These are phyloP conservation scores for Chaetoceros muelleri DNA, from an alignment of 108 stramenopile genomes.

Conservation along the genomic window DNA sequence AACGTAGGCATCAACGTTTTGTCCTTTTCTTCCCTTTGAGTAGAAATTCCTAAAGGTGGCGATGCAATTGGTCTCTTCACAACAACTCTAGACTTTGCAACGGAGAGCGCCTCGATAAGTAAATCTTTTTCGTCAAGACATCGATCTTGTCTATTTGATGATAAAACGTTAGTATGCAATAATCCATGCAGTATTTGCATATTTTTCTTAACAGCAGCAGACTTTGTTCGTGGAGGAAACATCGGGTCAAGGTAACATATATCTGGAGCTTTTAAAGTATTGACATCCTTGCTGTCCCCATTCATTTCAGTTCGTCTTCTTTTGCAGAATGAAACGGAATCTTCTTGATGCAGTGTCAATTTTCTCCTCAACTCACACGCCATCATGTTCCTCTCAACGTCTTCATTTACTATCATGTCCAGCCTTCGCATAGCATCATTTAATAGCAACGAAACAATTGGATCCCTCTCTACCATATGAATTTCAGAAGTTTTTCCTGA, in stretches of 20 bases:
- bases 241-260: constrained; percentile 80
- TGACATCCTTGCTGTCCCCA: constrained; percentile 5
- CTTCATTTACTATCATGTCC: constrained; percentile 9
- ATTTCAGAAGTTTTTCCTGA: constrained; percentile 16
- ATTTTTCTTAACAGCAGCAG: constrained; percentile 67
- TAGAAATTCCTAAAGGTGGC: constrained; percentile 32
- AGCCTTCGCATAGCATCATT: constrained; percentile 59
- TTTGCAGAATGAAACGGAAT: constrained; percentile 30
- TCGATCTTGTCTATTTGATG: constrained; percentile 1
- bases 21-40: not conserved
- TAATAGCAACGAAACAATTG: constrained; percentile 51
- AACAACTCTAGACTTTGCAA: constrained; percentile 45
- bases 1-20: constrained; percentile 35
- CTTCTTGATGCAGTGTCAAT: constrained; percentile 41
- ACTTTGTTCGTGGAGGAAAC: constrained; percentile 73
- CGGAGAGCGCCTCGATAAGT: constrained; percentile 26
- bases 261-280: constrained; percentile 20
- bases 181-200: constrained; percentile 75
- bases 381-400: not conserved
- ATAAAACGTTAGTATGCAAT: constrained; percentile 28
- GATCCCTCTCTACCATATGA: constrained; percentile 72
- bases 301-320: not conserved
- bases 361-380: constrained; percentile 18
- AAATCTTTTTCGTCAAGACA: constrained; percentile 34
- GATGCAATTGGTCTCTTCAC: constrained; percentile 74